phyloP scores from a whole-genome alignment of 495 filamentous ascomycete species.

The Neurospora sp. region DNA sequence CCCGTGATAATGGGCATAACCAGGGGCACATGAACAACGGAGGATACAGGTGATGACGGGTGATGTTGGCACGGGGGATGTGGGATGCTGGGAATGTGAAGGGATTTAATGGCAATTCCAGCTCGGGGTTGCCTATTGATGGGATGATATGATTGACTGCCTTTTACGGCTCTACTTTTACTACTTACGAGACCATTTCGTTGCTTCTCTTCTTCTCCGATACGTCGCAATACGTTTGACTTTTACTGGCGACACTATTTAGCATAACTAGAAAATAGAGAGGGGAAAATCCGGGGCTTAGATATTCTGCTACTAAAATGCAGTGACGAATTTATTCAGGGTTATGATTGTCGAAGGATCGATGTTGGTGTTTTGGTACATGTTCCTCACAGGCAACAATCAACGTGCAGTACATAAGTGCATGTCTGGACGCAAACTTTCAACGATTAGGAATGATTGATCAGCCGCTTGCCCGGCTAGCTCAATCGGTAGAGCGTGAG shows the following conservation, averaged over 20 bases:
- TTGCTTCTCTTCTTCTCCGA: neutral
- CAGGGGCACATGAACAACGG: neutral
- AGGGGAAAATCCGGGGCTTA: neutral
- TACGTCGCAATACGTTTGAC: neutral
- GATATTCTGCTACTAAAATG: neutral
- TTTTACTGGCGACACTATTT: neutral
- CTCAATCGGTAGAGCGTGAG: slow-evolving; percentile 80
- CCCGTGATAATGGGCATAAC: neutral
- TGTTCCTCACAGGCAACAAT: neutral
- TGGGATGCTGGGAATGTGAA: neutral
- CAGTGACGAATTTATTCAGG: neutral
- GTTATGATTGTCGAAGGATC: neutral
- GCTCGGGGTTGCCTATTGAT: neutral
- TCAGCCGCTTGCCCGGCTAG: slow-evolving; percentile 39
- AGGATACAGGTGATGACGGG: neutral
- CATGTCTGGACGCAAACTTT: accelerated
- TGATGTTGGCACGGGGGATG: neutral
- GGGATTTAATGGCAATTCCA: neutral
- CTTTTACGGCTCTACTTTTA: neutral
- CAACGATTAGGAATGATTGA: neutral
- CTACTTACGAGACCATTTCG: neutral
- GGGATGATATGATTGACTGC: neutral
- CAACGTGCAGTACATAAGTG: neutral
- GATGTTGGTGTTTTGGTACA: neutral
- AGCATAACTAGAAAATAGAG: neutral